phyloP scores from a whole-genome alignment of 345 rosid species.

The Excoecaria cochinchinensis region DNA sequence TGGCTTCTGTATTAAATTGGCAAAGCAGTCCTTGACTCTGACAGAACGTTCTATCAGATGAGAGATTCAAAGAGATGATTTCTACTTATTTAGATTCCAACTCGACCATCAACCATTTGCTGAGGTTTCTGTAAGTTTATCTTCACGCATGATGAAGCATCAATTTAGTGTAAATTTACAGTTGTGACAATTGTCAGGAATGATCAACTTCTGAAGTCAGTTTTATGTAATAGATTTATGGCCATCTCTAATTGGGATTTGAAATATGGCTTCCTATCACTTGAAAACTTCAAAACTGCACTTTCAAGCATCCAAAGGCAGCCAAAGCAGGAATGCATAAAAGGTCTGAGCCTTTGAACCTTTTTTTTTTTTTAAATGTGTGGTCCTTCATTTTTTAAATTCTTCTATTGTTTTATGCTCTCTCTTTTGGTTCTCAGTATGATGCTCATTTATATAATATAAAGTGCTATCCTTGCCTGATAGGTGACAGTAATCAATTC shows the following conservation, averaged over 20 bases:
- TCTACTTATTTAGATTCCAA: conserved; percentile 39
- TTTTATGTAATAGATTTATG: conserved; percentile 52
- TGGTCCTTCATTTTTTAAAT: background rate
- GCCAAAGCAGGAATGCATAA: conserved; percentile 75
- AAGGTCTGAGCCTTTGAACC: conserved; percentile 40
- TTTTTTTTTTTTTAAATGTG: background rate
- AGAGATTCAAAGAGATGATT: conserved; percentile 63
- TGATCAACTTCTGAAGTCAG: conserved; percentile 17
- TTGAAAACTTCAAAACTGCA: conserved; percentile 78
- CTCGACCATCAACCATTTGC: conserved; percentile 56
- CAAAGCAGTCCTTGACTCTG: conserved; percentile 37
- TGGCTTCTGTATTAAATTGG: background rate
- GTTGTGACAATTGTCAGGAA: conserved; percentile 15
- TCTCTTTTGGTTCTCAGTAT: background rate
- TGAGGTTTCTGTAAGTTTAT: conserved; percentile 74
- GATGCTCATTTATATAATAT: background rate
- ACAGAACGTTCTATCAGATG: conserved; percentile 64
- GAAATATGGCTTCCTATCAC: conserved; percentile 62
- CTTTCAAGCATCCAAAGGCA: conserved; percentile 63
- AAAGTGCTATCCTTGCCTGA: background rate
- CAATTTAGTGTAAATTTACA: conserved; percentile 16
- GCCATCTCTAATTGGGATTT: conserved; percentile 65
- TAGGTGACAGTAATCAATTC: background rate
- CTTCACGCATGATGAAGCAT: conserved; percentile 11
- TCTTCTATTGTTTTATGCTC: background rate